Percentiles rank a stretch among this genome's conserved stretches.
phyloP scores from a whole-genome alignment of 495 filamentous ascomycete species.

The Xylaria bambusicola region DNA sequence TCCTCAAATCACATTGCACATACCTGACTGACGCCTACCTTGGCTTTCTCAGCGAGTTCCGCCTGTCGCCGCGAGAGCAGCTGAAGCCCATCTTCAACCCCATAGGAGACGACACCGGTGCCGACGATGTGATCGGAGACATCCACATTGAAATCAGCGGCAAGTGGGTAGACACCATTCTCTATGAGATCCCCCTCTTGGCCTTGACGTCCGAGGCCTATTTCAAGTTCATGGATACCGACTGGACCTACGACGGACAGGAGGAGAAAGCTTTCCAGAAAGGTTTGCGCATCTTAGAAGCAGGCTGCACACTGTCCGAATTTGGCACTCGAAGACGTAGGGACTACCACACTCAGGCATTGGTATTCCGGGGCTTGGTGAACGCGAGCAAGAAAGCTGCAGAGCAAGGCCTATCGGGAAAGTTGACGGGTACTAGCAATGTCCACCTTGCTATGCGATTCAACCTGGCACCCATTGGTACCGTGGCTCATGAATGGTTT shows the following conservation, averaged over 20 bases:
- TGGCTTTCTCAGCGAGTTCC: conserved; percentile 76
- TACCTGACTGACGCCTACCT: conserved; percentile 81
- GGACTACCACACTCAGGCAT: conserved; percentile 91
- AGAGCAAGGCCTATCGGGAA: conserved; percentile 63
- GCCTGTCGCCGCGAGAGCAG: conserved; percentile 76
- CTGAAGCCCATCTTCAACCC: conserved; percentile 71
- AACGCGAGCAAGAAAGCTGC: conserved; percentile 70
- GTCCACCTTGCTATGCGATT: conserved; percentile 97
- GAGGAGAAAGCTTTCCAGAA: conserved; percentile 81
- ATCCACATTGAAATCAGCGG: conserved; percentile 74
- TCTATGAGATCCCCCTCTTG: conserved; percentile 95
- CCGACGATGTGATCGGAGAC: conserved; percentile 71
- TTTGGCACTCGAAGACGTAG: conserved; percentile 87
- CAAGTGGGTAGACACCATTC: conserved; percentile 90
- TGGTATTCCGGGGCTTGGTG: conserved; percentile 81
- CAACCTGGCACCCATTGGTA: conserved; percentile 78
- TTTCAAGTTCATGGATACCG: conserved; percentile 89
- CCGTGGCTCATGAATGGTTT: conserved; percentile 98
- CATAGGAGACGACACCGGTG: conserved; percentile 58
- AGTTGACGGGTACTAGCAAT: conserved; percentile 87
- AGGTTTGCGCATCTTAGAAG: conserved; percentile 70
- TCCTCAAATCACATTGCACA: conserved; percentile 74
- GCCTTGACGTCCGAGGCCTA: conserved; percentile 93
- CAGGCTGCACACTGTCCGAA: conserved; percentile 88
- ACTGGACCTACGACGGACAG: conserved; percentile 85